Evolutionary conservation across 768 basidiomycete species (phyloP).

Genomic region (Leucocoprinus birnbaumii): DNA sequence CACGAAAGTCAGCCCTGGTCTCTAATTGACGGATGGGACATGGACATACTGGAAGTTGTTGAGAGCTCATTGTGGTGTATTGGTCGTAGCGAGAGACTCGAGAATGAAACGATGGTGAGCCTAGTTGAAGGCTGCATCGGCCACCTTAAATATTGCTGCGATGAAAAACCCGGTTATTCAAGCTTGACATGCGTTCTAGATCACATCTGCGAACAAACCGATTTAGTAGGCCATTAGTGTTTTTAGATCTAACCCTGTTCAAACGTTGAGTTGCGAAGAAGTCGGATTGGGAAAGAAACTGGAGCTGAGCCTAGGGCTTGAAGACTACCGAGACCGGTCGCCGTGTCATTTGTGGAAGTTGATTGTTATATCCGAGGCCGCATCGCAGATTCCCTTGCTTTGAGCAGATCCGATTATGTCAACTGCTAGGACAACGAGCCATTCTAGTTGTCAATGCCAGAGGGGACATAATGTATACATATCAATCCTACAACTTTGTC

Average conservation of each 20-base stretch:
- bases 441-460: not conserved
- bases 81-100: not conserved
- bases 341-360: not conserved
- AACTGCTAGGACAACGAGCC: not conserved
- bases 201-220: constrained; percentile 2
- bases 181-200: not conserved
- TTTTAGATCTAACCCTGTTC: not conserved
- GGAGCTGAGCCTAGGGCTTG: constrained; percentile 4
- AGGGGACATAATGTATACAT: no score
- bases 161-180: no score
- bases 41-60: not conserved
- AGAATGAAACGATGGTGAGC: not conserved
- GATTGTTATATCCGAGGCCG: constrained; percentile 6
- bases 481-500: no score
- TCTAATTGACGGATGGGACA: not conserved
- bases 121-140: not conserved
- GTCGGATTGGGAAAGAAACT: constrained; percentile 5
- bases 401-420: not conserved
- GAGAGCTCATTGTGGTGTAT: constrained; percentile 2
- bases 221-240: constrained; percentile 6
- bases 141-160: constrained; percentile 1
- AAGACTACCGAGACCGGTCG: constrained; percentile 5
- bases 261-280: constrained; percentile 13
- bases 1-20: not conserved
- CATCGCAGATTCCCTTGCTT: not conserved